Conservation (phyloP, 2,329 filamentous ascomycete genomes). For the Amylocarpus encephaloides region DNA sequence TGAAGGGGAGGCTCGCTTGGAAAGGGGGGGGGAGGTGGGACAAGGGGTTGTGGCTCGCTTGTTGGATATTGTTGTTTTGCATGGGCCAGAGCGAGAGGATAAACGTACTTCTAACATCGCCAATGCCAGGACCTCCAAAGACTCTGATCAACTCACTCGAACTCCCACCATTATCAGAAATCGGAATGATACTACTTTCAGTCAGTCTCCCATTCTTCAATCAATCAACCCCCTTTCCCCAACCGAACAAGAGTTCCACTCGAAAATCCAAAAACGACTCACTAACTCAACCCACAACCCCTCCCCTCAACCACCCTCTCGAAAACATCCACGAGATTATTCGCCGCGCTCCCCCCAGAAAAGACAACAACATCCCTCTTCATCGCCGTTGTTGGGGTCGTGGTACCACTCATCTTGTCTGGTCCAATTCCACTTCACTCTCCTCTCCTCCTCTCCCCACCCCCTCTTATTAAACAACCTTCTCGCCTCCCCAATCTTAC, state of each 20-base stretch:
- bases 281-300: slow-evolving; percentile 31
- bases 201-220: slow-evolving; percentile 56
- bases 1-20: not conserved
- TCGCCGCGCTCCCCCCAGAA: slow-evolving; percentile 89
- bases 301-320: slow-evolving; percentile 41
- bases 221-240: no score
- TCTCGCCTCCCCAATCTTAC: not conserved
- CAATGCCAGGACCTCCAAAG: slow-evolving; percentile 84
- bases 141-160: slow-evolving; percentile 91
- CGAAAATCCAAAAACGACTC: slow-evolving; percentile 11
- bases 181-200: slow-evolving; percentile 64
- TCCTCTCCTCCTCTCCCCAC: not conserved
- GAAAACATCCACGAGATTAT: slow-evolving; percentile 89
- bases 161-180: slow-evolving; percentile 92
- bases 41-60: no score
- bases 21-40: not conserved
- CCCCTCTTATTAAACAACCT: not conserved
- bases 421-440: not conserved
- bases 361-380: slow-evolving; percentile 62
- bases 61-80: no score
- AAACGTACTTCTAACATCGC: slow-evolving; percentile 64
- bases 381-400: slow-evolving; percentile 10
- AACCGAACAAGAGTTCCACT: no score
- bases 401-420: not conserved
- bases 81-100: not conserved